Percentiles rank a stretch among this genome's conserved stretches.
These are phyloP conservation scores for Spergularia bocconei DNA, from an alignment of 148 eudicot genomes.

Conservation along the genomic window DNA sequence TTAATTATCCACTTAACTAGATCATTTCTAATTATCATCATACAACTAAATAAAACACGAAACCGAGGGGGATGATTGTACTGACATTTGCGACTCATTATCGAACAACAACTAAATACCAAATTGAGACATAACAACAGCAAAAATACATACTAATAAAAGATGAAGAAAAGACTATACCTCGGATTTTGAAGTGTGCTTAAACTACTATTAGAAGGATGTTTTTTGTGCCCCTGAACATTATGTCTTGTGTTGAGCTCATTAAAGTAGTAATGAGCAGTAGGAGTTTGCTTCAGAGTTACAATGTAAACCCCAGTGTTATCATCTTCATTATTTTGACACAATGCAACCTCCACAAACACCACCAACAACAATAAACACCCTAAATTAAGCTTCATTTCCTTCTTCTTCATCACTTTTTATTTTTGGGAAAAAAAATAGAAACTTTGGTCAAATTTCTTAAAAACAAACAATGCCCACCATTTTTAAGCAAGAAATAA, in stretches of 20 bases:
- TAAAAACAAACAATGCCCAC: constrained; percentile 14
- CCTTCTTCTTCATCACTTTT: constrained; percentile 9
- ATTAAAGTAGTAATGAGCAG: constrained; percentile 46
- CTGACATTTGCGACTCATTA: background rate
- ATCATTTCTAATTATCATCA: background rate
- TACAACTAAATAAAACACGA: background rate
- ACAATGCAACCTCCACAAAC: constrained; percentile 31
- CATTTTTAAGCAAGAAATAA: constrained; percentile 1
- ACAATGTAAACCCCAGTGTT: constrained; percentile 76
- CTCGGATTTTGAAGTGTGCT: constrained; percentile 56
- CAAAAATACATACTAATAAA: background rate
- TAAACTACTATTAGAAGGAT: constrained; percentile 34
- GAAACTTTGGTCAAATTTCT: constrained; percentile 10
- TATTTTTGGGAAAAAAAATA: background rate
- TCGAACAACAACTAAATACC: background rate
- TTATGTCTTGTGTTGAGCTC: constrained; percentile 29
- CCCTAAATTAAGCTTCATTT: constrained; percentile 9
- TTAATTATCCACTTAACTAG: constrained; percentile 2
- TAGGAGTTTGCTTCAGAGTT: constrained; percentile 74
- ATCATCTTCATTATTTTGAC: constrained; percentile 39
- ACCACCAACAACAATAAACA: constrained; percentile 22
- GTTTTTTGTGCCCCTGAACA: constrained; percentile 23
- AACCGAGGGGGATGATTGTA: background rate
- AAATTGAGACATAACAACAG: background rate
- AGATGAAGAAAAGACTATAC: constrained; percentile 29